These are phyloP conservation scores for Pythium monospermum DNA, from an alignment of 352 stramenopile genomes.

Conservation along the genomic window DNA sequence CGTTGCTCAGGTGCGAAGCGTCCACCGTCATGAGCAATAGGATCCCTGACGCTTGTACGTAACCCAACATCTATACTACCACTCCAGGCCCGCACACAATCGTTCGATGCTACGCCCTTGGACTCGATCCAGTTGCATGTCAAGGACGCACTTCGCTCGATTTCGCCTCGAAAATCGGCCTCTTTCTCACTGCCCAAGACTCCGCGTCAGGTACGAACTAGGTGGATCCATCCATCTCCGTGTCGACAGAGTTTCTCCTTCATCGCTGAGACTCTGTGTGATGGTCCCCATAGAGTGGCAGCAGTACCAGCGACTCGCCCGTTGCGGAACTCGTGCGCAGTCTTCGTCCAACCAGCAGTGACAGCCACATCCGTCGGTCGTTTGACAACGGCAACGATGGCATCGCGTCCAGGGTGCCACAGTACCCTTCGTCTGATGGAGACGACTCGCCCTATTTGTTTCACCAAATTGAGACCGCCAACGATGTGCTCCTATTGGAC, in stretches of 20 bases:
- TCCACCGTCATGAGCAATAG: neutral
- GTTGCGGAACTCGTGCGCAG: no score
- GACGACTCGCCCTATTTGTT: no score
- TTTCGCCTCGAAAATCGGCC: slow-evolving; percentile 25
- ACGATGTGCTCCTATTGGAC: neutral
- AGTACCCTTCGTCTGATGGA: no score
- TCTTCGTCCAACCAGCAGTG: neutral
- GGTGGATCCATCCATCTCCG: no score
- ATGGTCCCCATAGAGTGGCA: neutral
- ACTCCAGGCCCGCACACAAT: neutral
- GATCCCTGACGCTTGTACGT: no score
- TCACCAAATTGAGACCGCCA: neutral
- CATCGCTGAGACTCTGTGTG: neutral
- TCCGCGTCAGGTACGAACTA: slow-evolving; percentile 4
- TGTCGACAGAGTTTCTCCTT: neutral
- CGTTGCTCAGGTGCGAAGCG: slow-evolving; percentile 27
- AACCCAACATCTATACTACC: no score
- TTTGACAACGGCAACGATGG: neutral
- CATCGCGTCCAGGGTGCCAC: no score
- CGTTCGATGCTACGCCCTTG: neutral
- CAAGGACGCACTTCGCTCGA: neutral
- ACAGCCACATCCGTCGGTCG: neutral
- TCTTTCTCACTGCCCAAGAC: slow-evolving; percentile 21
- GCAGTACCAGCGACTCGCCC: neutral
- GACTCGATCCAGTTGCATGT: slow-evolving; percentile 17